phyloP scores from a whole-genome alignment of 2,329 filamentous ascomycete genomes.

The Colletotrichum scovillei region DNA sequence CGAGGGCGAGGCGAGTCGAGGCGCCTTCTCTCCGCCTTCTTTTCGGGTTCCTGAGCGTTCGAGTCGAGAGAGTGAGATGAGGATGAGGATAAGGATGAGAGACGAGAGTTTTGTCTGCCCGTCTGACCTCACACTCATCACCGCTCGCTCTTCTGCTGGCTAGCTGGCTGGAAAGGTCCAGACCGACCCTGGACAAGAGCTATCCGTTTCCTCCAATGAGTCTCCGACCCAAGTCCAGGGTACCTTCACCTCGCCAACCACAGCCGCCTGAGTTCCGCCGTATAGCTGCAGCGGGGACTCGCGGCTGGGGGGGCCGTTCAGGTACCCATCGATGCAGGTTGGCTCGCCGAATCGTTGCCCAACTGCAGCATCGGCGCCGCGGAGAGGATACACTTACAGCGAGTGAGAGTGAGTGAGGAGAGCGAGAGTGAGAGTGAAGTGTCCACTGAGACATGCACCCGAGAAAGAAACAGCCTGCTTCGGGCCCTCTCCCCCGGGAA shows the following conservation, averaged over 20 bases:
- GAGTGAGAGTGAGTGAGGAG: not conserved
- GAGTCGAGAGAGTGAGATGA: constrained; percentile 1
- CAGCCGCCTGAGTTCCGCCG: not conserved
- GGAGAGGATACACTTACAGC: too few species aligned
- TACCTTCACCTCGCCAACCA: not conserved
- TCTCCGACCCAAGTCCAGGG: not conserved
- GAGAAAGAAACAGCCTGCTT: constrained; percentile 1
- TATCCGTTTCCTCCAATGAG: not conserved
- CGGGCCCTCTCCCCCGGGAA: not conserved
- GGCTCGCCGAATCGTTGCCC: not conserved
- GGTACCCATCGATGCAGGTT: constrained; percentile 13
- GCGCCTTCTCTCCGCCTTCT: not conserved
- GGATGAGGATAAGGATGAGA: not conserved
- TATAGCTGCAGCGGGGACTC: not conserved
- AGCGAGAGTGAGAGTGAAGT: not conserved
- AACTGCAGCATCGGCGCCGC: not conserved
- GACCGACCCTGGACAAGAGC: not conserved
- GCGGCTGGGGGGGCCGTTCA: not conserved
- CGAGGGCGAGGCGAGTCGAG: not conserved
- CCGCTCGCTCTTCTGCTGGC: not conserved
- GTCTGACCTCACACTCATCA: not conserved
- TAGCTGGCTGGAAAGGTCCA: not conserved
- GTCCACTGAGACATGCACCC: constrained; percentile 25
- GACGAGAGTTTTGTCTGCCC: not conserved
- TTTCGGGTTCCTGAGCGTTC: not conserved